Base-by-base conservation (phyloP, 1,139 yeast genomes). In the Candida sp. region DNA sequence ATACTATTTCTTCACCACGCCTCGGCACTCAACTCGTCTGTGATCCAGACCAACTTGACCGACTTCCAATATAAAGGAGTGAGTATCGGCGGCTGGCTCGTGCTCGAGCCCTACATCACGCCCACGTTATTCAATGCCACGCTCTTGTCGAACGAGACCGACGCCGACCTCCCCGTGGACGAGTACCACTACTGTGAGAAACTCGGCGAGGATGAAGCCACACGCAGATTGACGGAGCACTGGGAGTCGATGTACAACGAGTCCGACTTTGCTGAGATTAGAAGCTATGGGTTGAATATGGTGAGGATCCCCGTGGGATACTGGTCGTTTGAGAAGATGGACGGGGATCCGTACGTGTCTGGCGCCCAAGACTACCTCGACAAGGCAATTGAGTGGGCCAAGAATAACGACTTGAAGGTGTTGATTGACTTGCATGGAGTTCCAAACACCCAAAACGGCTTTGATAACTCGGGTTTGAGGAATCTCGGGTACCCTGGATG, bases 361-460 rank as follows among this genome's bases (percentile, higher is more conserved):
- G 86, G 86, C 12, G 88, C 84, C 48, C 79, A 75, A 51, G 68
- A 67, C 1, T 84, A 83, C 59, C 63, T 85, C 48, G 84, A 83
- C 50, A 63, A 70, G 53, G 85, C 88, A 2, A 67, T 85, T 37
- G 72, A 63, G 27, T 85, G 90, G 90, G 78, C 85, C 26, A 60
- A 72, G 34, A 66, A 69, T 31, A 63, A 80, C 55, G 81, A 70
- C 31, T 63, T 85, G 49, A 81, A 80, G 55, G 84, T 83, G 8
- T 80, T 85, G 88, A 70, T 85, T 48, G 89, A 85, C 62, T 67
- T 85, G 49, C 90, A 85, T 60, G 89, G 89, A 27, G 83, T 77
- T 7, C 89, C 89, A 3, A 88, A 88, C 1, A 81, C 88, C 2
- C 90, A 85, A 59, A 85, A 85, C 63, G 90, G 90, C n/a, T 85